Conservation (phyloP, 2,329 filamentous ascomycete species). For the Blastomyces percursus region DNA sequence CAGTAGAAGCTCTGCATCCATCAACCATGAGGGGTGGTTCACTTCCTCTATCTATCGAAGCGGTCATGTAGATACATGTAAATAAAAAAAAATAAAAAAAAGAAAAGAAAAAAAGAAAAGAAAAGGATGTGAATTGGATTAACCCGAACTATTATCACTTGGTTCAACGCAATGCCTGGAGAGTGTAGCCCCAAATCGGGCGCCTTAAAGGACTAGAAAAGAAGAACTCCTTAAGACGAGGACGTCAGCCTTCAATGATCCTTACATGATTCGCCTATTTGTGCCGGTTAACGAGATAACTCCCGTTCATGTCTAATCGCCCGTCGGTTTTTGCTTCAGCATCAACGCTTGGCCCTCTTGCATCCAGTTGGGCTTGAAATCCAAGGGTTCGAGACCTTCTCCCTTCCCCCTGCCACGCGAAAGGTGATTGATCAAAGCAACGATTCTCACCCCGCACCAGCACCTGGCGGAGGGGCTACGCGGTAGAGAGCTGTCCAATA, state of each 20-base stretch:
- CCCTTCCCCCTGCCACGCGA: neutral
- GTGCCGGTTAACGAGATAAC: no score
- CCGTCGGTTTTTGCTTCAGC: neutral
- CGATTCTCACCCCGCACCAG: neutral
- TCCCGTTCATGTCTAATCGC: neutral
- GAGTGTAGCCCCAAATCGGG: neutral
- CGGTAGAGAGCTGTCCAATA: neutral
- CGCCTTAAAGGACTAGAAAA: neutral
- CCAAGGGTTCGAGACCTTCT: neutral
- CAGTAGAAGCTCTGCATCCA: no score
- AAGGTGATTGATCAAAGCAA: neutral
- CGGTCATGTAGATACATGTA: no score
- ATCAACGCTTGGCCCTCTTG: neutral
- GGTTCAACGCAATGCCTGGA: neutral
- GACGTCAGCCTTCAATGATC: neutral
- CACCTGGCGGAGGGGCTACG: neutral
- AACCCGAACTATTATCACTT: neutral
- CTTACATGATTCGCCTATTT: neutral
- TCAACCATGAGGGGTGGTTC: no score
- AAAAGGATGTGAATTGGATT: no score
- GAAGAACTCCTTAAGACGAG: neutral
- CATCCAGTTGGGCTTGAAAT: neutral
- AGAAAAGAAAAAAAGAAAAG: no score
- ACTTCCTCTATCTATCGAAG: no score
- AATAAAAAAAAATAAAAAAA: no score